Conservation (phyloP, 2,329 filamentous ascomycete species). For the Ceratocystis eucalypticola region DNA sequence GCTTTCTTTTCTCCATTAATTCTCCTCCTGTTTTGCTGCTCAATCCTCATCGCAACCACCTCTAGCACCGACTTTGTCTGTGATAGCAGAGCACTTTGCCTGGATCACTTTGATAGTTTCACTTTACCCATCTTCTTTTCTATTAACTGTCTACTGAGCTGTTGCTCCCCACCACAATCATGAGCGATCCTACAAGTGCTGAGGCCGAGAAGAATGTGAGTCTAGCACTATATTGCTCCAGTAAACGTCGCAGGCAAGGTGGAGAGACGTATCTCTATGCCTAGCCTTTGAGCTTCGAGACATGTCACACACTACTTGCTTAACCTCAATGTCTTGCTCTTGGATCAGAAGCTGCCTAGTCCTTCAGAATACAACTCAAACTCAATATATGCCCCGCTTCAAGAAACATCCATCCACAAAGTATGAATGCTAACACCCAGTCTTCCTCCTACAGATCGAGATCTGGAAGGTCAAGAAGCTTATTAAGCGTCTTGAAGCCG, state of each 20-base stretch:
- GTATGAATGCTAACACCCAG: neutral
- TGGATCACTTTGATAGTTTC: neutral
- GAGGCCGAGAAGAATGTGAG: conserved; percentile 94
- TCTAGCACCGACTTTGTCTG: conserved; percentile 19
- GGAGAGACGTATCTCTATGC: neutral
- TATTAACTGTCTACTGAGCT: conserved; percentile 21
- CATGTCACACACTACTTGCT: neutral
- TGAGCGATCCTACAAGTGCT: conserved; percentile 75
- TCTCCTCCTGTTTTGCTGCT: conserved; percentile 6
- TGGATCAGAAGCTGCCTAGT: neutral
- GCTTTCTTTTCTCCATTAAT: conserved; percentile 5
- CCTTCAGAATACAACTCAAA: neutral
- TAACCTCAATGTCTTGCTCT: neutral
- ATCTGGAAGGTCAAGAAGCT: conserved; percentile 99
- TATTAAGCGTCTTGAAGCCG: conserved; percentile 95
- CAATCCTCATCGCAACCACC: conserved; percentile 17
- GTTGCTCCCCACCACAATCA: conserved; percentile 36
- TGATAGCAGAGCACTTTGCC: conserved; percentile 21
- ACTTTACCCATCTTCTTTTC: conserved; percentile 8
- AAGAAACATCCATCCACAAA: neutral
- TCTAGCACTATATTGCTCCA: conserved; percentile 20
- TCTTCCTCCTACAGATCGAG: conserved; percentile 42
- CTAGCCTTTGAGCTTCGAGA: neutral
- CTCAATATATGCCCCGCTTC: neutral
- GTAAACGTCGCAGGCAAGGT: neutral